These are phyloP conservation scores for Phaeophleospora eucalypticola DNA, from an alignment of 2,329 filamentous ascomycete genomes.

Conservation along the genomic window DNA sequence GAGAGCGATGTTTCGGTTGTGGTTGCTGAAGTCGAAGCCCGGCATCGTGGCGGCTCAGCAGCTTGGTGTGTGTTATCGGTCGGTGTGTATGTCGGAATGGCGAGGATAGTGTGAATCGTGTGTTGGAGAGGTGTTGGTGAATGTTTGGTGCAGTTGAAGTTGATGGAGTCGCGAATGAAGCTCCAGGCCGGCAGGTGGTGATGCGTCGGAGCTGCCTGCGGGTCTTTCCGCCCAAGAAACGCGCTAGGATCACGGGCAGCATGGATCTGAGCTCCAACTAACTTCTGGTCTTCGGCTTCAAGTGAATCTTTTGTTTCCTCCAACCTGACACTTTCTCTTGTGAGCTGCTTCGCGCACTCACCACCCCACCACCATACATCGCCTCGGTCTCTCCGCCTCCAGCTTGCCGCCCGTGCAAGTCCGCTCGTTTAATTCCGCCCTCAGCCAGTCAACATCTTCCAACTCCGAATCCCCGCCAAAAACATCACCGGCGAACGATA, in stretches of 20 bases:
- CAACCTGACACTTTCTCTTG: no score
- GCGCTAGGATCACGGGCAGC: no score
- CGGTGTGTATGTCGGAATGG: constrained; percentile 4
- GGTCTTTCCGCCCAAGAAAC: no score
- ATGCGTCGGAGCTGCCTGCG: no score
- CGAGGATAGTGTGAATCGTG: background rate
- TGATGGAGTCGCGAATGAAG: constrained; percentile 1
- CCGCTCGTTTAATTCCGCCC: constrained; percentile 12
- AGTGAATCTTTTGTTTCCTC: constrained; percentile 2
- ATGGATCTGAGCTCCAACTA: no score
- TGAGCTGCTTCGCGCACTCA: background rate
- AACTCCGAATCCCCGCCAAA: background rate
- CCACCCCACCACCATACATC: constrained; percentile 6
- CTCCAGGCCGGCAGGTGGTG: no score
- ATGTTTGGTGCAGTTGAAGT: constrained; percentile 1
- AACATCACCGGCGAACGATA: background rate
- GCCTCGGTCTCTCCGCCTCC: constrained; percentile 12
- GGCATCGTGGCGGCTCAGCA: constrained; percentile 59
- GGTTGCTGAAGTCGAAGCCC: constrained; percentile 99
- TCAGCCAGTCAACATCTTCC: constrained; percentile 4
- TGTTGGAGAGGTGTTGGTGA: constrained; percentile 1
- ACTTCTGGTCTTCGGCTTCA: no score
- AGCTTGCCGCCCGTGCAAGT: constrained; percentile 13
- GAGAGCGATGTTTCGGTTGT: constrained; percentile 96
- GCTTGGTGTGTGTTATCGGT: constrained; percentile 1